These are phyloP conservation scores for Chlorella sp. DNA, from an alignment of 139 green algal genomes.

Conservation along the genomic window DNA sequence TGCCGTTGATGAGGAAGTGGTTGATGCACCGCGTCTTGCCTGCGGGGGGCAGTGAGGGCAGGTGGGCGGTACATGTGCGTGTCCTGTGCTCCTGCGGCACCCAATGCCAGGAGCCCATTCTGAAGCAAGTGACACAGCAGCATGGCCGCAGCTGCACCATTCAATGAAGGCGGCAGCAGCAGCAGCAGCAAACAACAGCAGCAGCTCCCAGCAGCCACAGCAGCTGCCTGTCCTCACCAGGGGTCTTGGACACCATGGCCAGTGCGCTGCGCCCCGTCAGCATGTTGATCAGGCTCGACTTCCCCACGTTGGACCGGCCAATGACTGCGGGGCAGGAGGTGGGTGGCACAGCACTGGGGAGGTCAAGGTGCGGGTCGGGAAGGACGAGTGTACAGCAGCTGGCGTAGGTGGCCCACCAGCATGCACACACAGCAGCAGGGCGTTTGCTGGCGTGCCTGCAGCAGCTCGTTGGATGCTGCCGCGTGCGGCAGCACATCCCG, in stretches of 20 bases:
- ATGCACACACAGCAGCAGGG: background rate
- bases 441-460: background rate
- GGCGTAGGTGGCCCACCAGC: too few relatives aligned
- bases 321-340: constrained; percentile 70
- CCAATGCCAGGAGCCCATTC: too few relatives aligned
- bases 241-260: constrained; percentile 92
- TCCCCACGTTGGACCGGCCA: constrained; percentile 96
- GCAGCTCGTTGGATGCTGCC: too few relatives aligned
- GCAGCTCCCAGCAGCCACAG: background rate
- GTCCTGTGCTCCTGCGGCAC: too few relatives aligned
- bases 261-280: constrained; percentile 80
- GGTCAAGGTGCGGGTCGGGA: background rate
- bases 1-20: constrained; percentile 96
- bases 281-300: constrained; percentile 97
- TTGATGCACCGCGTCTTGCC: constrained; percentile 97
- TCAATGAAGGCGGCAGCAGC: background rate
- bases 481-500: background rate
- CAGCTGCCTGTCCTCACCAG: constrained; percentile 60
- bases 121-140: background rate
- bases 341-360: too few relatives aligned
- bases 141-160: background rate
- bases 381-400: too few relatives aligned
- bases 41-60: constrained; percentile 44
- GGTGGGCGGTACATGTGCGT: too few relatives aligned
- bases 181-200: background rate